A percentile compares a stretch with the other conserved stretches of the same genome.
These are phyloP conservation scores for Aspergillus clavatus DNA, from an alignment of 2,329 filamentous ascomycete species.

Conservation along the genomic window DNA sequence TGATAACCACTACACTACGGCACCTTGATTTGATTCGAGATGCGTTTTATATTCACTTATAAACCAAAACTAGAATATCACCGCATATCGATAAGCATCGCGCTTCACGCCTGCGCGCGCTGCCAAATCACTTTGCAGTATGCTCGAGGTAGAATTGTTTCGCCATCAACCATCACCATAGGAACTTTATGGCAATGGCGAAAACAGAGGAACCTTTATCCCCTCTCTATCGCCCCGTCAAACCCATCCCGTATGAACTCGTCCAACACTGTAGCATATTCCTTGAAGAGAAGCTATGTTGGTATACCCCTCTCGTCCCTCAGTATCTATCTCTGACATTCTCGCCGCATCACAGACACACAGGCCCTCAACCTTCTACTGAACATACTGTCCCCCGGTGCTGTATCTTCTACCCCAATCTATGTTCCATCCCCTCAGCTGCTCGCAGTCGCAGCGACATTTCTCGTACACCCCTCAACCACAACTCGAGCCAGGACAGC, in stretches of 20 bases:
- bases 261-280: slow-evolving; percentile 65
- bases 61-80: no score
- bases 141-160: no score
- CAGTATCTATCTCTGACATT: no score
- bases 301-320: no score
- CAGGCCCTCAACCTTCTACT: slow-evolving; percentile 61
- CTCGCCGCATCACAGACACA: no score
- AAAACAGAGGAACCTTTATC: slow-evolving; percentile 8
- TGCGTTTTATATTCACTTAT: no score
- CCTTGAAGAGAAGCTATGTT: slow-evolving; percentile 70
- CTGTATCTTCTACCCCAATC: slow-evolving; percentile 43
- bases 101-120: no score
- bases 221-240: slow-evolving; percentile 50
- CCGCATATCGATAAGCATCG: no score
- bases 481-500: slow-evolving; percentile 66
- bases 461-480: slow-evolving; percentile 74
- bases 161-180: slow-evolving; percentile 1
- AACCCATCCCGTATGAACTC: slow-evolving; percentile 58
- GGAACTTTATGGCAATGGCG: slow-evolving; percentile 16
- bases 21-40: slow-evolving; percentile 14
- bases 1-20: slow-evolving; percentile 24
- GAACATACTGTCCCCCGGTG: slow-evolving; percentile 31
- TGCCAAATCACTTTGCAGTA: no score
- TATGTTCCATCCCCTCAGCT: slow-evolving; percentile 67
- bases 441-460: slow-evolving; percentile 70